A percentile compares a stretch with the other conserved stretches of the same genome.
Evolutionary conservation across 1,284 basidiomycete genomes (phyloP).

Genomic region (Trichosporon coremiiforme): DNA sequence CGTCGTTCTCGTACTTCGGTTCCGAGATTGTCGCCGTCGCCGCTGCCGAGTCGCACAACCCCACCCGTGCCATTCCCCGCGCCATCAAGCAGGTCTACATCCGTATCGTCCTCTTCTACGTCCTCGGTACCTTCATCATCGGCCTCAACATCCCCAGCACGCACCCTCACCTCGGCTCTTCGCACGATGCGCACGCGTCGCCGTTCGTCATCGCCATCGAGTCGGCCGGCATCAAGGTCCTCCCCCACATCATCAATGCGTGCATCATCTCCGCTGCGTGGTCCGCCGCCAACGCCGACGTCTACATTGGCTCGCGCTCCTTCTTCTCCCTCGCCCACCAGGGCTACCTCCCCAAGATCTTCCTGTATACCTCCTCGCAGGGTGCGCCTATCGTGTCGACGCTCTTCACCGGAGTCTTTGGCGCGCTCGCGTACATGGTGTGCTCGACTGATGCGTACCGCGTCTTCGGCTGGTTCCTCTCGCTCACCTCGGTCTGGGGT

Average conservation of each 20-base stretch:
- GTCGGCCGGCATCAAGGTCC: slow-evolving; percentile 69
- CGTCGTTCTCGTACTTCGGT: slow-evolving; percentile 30
- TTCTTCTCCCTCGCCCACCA: slow-evolving; percentile 60
- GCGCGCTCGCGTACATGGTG: slow-evolving; percentile 68
- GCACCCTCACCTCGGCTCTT: slow-evolving; percentile 63
- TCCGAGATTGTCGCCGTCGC: slow-evolving; percentile 56
- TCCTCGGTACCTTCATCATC: slow-evolving; percentile 61
- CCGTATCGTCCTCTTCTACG: slow-evolving; percentile 74
- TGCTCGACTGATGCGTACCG: slow-evolving; percentile 63
- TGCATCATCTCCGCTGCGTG: slow-evolving; percentile 61
- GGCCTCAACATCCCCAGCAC: slow-evolving; percentile 74
- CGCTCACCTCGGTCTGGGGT: slow-evolving; percentile 35
- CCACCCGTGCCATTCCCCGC: slow-evolving; percentile 72
- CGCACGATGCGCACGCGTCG: slow-evolving; percentile 65
- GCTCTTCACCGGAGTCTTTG: slow-evolving; percentile 63
- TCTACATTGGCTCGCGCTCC: slow-evolving; percentile 62
- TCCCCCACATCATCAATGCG: slow-evolving; percentile 70
- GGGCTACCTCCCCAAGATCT: slow-evolving; percentile 60
- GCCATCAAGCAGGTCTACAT: slow-evolving; percentile 74
- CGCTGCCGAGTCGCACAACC: slow-evolving; percentile 60
- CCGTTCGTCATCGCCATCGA: slow-evolving; percentile 75
- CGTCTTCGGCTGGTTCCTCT: slow-evolving; percentile 70
- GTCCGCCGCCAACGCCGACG: slow-evolving; percentile 62
- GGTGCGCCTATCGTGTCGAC: slow-evolving; percentile 61
- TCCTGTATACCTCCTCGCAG: slow-evolving; percentile 58